Evolutionary conservation across 169 alveolate genomes (phyloP).

Genomic region (Eimeria zaria): DNA sequence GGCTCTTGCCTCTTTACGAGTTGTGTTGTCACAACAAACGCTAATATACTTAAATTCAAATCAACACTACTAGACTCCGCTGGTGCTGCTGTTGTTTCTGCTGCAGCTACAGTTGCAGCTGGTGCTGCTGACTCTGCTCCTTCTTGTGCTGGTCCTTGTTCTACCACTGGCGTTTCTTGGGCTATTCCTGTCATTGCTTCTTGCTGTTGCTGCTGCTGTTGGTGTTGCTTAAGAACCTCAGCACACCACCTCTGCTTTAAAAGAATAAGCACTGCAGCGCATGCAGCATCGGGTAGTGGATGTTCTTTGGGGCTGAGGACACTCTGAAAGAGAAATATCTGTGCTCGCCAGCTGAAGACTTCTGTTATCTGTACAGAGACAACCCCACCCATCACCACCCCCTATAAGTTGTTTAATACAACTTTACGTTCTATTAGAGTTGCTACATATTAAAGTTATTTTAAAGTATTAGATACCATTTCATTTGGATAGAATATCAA

Average conservation of each 20-base stretch:
- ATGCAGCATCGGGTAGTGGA: constrained; percentile 36
- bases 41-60: constrained; percentile 2
- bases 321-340: constrained; percentile 13
- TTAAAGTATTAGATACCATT: too few species aligned
- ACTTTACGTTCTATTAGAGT: background rate
- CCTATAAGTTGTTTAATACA: background rate
- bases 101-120: constrained; percentile 13
- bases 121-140: constrained; percentile 6
- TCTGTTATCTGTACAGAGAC: constrained; percentile 16
- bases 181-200: background rate
- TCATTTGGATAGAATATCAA: too few species aligned
- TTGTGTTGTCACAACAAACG: constrained; percentile 31
- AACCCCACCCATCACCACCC: background rate
- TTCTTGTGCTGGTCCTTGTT: background rate
- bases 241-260: constrained; percentile 29
- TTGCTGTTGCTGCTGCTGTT: background rate
- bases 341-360: constrained; percentile 11
- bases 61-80: background rate
- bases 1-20: constrained; percentile 43
- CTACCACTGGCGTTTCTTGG: background rate
- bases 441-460: too few species aligned
- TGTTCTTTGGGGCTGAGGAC: constrained; percentile 30
- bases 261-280: constrained; percentile 46
- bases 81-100: background rate
- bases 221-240: constrained; percentile 2